Conservation (phyloP, 352 stramenopile genomes). For the Globisporangium rhizosaccharum region DNA sequence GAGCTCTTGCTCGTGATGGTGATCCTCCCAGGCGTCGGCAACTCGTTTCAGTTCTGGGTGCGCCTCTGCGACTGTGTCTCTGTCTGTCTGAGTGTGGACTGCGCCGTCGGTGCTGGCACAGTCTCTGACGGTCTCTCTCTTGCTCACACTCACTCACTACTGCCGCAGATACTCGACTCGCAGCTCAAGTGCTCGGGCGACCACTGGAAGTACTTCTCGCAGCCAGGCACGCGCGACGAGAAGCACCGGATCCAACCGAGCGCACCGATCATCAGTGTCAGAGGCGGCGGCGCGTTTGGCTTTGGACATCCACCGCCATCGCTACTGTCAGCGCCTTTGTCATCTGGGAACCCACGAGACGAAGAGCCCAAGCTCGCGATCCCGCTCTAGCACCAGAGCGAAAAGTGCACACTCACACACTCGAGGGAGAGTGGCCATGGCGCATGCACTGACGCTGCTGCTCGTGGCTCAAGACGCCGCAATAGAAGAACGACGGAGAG, state of each 20-base stretch:
- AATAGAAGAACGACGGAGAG: neutral
- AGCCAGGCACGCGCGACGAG: slow-evolving; percentile 21
- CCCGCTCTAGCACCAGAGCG: slow-evolving; percentile 3
- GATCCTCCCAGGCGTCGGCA: slow-evolving; percentile 57
- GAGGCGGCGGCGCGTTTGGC: neutral
- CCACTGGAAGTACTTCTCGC: slow-evolving; percentile 31
- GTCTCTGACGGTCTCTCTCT: no score
- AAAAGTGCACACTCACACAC: neutral
- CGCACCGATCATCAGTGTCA: slow-evolving; percentile 1
- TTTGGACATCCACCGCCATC: neutral
- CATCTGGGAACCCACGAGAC: neutral
- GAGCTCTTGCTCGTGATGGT: slow-evolving; percentile 79
- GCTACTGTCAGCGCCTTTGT: neutral
- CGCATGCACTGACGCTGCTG: no score
- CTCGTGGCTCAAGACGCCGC: no score
- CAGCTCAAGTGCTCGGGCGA: slow-evolving; percentile 45
- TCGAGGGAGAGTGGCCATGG: no score
- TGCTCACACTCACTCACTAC: neutral
- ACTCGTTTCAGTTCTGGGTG: slow-evolving; percentile 75
- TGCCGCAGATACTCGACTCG: slow-evolving; percentile 47
- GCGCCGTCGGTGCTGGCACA: no score
- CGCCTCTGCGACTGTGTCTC: neutral
- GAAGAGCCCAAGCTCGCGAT: slow-evolving; percentile 16
- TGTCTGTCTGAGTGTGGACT: neutral
- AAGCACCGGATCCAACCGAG: slow-evolving; percentile 25